Percentiles rank a stretch among this genome's conserved stretches.
phyloP scores from a whole-genome alignment of 139 green algal species.

The Penium margaritaceum region DNA sequence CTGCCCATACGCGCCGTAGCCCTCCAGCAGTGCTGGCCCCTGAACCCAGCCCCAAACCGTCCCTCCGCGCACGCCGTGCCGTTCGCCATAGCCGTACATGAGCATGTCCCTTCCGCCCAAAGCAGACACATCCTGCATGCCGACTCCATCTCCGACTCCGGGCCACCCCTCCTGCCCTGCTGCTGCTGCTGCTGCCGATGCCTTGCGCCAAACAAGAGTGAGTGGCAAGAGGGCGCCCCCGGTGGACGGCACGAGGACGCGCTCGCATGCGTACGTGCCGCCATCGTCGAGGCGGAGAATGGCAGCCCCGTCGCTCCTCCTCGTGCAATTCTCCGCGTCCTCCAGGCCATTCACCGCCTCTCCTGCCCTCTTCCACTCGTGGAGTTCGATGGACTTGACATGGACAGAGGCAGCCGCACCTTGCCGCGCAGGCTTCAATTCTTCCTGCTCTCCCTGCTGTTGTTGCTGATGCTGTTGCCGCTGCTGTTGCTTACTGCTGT shows the following conservation, averaged over 20 bases:
- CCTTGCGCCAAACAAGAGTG: no score
- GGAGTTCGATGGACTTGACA: no score
- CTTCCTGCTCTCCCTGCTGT: neutral
- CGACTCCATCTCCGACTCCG: no score
- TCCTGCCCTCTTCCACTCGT: neutral
- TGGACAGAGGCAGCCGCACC: no score
- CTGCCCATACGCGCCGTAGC: constrained; percentile 42
- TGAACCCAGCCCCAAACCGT: no score
- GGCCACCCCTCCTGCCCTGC: constrained; percentile 17
- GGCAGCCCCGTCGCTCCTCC: neutral
- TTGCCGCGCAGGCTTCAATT: no score
- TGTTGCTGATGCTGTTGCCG: neutral
- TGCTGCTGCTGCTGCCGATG: neutral
- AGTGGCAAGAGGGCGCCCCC: constrained; percentile 26
- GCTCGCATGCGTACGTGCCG: constrained; percentile 7
- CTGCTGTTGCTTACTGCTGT: neutral
- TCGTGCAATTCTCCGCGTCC: neutral
- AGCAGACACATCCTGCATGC: no score
- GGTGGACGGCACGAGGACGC: neutral
- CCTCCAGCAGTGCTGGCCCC: constrained; percentile 27
- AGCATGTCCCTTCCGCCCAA: no score
- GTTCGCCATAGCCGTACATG: no score
- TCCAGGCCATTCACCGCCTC: neutral
- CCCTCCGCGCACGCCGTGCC: no score
- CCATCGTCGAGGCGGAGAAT: neutral